Evolutionary conservation across 139 green algal genomes (phyloP), one percentile per base, ranked within the genome.

Genomic region (Pseudopediastrum boryanum): DNA sequence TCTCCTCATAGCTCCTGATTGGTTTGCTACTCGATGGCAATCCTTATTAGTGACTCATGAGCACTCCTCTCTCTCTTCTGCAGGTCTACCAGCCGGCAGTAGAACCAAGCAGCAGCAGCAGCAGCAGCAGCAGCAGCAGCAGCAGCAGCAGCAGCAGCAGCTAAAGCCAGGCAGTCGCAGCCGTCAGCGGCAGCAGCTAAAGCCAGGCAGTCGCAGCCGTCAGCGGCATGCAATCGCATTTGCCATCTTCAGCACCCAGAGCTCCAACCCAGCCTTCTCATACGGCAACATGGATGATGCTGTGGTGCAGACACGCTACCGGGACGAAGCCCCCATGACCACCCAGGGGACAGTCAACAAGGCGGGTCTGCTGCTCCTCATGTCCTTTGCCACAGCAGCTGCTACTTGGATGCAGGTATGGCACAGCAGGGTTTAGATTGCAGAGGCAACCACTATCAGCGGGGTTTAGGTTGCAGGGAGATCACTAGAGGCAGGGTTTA

Each of bases 321-420:
- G 63, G 0, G 5, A 52, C 38, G n/a, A n/a, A 5, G 65, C 44
- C 2, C 58, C 75, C 35, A 86, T 89, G 84, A 89, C 83, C 2
- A 71, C 86, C 12, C 62, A 85, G 8, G 85, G 85, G 13, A 81
- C 83, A 0, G 77, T 90, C 10, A 77, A 87, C 25, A 90, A 90
- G 74, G 87, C 80, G 8, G 64, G 52, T 12, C 65, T 87, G 61
- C 71, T 89, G 48, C 62, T 90, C 35, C 81, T 56, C 21, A 59
- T 88, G 63, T 52, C 71, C 1, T 44, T 81, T 38, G 62, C 71
- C 0, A 39, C 58, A 4, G 84, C 78, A 1, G 71, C 78, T 0
- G 77, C 70, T 33, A 87, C 86, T 1, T 90, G 86, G 86, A 51
- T n/a, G n/a, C n/a, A n/a, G n/a, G n/a, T n/a, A n/a, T n/a, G n/a